Evolutionary conservation across 495 filamentous ascomycete genomes (phyloP).

Genomic region (Penicillium riverlandense): DNA sequence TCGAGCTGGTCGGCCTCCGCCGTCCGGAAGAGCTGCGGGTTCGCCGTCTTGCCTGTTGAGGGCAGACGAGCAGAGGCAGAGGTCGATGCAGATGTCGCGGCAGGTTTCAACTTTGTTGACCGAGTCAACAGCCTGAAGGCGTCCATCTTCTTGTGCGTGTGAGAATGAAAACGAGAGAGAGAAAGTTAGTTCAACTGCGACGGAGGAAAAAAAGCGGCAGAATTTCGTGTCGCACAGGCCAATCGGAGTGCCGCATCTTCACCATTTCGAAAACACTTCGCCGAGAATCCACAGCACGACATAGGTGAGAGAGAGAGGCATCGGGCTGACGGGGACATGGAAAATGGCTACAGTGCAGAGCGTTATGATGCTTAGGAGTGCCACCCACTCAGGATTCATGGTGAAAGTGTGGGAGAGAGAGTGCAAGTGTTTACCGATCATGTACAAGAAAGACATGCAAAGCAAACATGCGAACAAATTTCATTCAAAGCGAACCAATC

Average conservation of each 20-base stretch:
- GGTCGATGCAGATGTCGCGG: slow-evolving; percentile 12
- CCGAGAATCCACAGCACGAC: background rate
- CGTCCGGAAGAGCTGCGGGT: slow-evolving; percentile 48
- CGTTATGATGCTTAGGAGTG: no score
- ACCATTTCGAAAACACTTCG: background rate
- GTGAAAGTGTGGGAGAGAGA: no score
- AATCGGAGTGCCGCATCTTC: slow-evolving; percentile 20
- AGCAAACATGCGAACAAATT: no score
- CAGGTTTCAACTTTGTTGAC: slow-evolving; percentile 44
- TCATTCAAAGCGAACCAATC: no score
- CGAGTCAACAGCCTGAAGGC: slow-evolving; percentile 48
- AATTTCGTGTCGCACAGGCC: slow-evolving; percentile 21
- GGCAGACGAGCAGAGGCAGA: slow-evolving; percentile 26
- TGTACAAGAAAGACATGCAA: no score
- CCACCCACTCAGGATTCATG: no score
- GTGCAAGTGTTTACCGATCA: background rate
- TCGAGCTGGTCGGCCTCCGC: slow-evolving; percentile 25
- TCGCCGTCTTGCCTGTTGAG: slow-evolving; percentile 41
- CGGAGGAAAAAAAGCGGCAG: slow-evolving; percentile 1
- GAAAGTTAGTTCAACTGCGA: slow-evolving; percentile 7
- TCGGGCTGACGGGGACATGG: no score
- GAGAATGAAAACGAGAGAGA: slow-evolving; percentile 11
- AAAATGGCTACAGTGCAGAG: no score
- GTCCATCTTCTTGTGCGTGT: slow-evolving; percentile 34
- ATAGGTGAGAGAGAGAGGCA: no score